Evolutionary conservation across 352 stramenopile species (phyloP).

Genomic region (Phytophthora pluvialis): DNA sequence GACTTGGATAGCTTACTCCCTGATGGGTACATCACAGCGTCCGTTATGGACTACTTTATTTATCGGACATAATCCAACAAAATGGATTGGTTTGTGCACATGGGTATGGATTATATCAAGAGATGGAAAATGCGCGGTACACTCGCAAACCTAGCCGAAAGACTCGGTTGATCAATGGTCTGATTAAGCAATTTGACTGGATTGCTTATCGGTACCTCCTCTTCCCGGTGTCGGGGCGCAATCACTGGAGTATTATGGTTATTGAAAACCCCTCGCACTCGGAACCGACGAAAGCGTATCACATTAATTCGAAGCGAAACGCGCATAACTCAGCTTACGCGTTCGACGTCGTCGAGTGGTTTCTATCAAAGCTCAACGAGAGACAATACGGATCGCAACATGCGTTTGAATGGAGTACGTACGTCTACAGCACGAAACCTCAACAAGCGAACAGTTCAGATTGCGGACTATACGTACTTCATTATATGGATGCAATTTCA

Average conservation of each 20-base stretch:
- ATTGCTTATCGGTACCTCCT: not conserved
- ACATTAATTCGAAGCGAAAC: not conserved
- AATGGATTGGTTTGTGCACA: not conserved
- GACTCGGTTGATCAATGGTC: not conserved
- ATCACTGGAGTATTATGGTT: not conserved
- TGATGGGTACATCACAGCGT: not conserved
- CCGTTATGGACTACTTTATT: not conserved
- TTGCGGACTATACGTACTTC: slow-evolving; percentile 6
- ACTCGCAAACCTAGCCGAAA: not conserved
- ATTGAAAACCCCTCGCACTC: not conserved
- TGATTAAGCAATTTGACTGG: not conserved
- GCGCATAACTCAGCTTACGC: not conserved
- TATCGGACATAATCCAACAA: no score
- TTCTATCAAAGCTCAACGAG: not conserved
- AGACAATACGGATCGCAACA: not conserved
- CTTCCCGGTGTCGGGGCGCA: not conserved
- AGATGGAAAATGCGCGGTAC: not conserved
- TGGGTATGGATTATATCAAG: not conserved
- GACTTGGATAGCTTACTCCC: not conserved
- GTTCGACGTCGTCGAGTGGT: not conserved
- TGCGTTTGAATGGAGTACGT: not conserved
- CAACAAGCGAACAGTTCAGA: slow-evolving; percentile 7
- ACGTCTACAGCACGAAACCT: slow-evolving; percentile 3
- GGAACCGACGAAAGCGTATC: not conserved
- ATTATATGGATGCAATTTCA: slow-evolving; percentile 9